phyloP scores from a whole-genome alignment of 495 filamentous ascomycete genomes.

The Tuber indicum region DNA sequence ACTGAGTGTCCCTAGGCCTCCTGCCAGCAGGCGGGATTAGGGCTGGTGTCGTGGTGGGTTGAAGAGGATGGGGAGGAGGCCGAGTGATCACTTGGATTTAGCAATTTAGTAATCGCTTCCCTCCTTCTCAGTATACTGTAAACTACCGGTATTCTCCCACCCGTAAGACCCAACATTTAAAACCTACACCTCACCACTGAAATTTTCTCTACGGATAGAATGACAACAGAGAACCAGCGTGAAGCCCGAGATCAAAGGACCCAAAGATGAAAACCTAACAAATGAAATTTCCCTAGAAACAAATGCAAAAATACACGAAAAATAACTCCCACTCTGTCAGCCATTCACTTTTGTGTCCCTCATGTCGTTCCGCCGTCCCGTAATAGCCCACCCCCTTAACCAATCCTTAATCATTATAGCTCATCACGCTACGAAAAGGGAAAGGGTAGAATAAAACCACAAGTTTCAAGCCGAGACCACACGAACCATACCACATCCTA shows the following conservation, averaged over 20 bases:
- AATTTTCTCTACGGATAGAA: not conserved
- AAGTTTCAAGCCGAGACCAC: conserved; percentile 3
- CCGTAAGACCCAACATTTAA: conserved; percentile 6
- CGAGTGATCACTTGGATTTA: conserved; percentile 10
- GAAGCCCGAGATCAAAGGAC: conserved; percentile 2
- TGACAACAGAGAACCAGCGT: conserved; percentile 2
- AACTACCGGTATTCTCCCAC: not conserved
- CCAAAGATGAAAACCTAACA: not conserved
- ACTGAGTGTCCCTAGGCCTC: conserved; percentile 25
- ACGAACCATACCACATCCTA: not conserved
- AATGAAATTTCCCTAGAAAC: not conserved
- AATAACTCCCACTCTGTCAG: not conserved
- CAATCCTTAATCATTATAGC: not conserved
- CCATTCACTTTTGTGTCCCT: not conserved
- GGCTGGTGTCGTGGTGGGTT: conserved; percentile 40
- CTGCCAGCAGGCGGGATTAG: conserved; percentile 41
- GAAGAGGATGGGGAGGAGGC: conserved; percentile 30
- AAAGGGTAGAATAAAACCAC: not conserved
- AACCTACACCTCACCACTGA: not conserved
- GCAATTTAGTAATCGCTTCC: not conserved
- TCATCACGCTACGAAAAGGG: not conserved
- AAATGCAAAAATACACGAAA: conserved; percentile 5
- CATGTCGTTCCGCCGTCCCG: not conserved
- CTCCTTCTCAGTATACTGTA: not conserved
- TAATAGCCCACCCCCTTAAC: not conserved